Evolutionary conservation across 2,329 filamentous ascomycete species (phyloP).

Genomic region (Alternaria triticina): DNA sequence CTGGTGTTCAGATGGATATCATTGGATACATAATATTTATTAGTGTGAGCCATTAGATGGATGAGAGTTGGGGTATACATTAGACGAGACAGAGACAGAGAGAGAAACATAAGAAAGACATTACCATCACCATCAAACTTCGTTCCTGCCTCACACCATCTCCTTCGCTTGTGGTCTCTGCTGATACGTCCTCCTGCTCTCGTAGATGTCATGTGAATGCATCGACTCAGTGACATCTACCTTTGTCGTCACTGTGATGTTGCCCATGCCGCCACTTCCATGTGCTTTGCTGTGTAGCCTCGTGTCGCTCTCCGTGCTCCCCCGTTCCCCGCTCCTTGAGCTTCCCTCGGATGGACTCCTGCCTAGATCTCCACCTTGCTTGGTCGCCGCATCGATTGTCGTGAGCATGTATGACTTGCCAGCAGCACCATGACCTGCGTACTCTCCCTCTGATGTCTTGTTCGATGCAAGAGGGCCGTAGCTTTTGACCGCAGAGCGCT

Average conservation of each 20-base stretch:
- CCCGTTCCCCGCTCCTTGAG: neutral
- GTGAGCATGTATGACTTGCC: slow-evolving; percentile 17
- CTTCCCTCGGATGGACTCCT: slow-evolving; percentile 6
- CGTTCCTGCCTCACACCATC: neutral
- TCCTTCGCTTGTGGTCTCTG: neutral
- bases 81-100: neutral
- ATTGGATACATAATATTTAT: neutral
- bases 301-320: slow-evolving; percentile 8
- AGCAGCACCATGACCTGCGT: neutral
- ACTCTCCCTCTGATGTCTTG: neutral
- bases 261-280: neutral
- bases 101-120: neutral
- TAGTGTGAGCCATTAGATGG: neutral
- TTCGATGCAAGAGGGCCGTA: slow-evolving; percentile 12
- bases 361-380: neutral
- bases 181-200: neutral
- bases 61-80: neutral
- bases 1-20: neutral
- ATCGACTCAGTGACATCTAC: slow-evolving; percentile 17
- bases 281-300: neutral
- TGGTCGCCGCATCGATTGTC: slow-evolving; percentile 9
- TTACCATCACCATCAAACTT: neutral
- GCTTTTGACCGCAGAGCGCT: slow-evolving; percentile 11
- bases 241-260: slow-evolving; percentile 18
- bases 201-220: neutral